Evolutionary conservation across 176 grass and related monocot species (phyloP), one percentile per base, ranked within the genome.

Genomic region (Lolium multiflorum): DNA sequence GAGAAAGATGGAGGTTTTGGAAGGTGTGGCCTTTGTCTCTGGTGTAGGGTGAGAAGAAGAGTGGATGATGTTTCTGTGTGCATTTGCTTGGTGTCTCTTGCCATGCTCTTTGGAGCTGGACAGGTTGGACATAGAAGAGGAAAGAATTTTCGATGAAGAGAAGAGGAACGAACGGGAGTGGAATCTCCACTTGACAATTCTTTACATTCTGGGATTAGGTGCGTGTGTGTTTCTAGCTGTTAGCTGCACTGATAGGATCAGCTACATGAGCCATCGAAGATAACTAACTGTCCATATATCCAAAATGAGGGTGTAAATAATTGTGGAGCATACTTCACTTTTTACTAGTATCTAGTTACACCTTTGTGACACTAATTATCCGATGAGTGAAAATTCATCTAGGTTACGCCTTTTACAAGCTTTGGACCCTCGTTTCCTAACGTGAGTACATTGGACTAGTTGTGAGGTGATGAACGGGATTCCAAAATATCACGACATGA

Each of bases 41-140:
- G 26, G 37, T 25, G 51, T 16, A 62, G 77, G 82, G 58, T 54
- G 66, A 76, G 74, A 71, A 15, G 12, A 52, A 9, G 38, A 85
- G 77, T 18, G 80, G n/a, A 1, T 18, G 39, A 3, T 24, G 21
- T n/a, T n/a, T 51, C 7, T 48, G 84, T 65, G 66, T 58, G 39
- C 65, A 5, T 15, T 87, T 74, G 22, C 56, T 79, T 87, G 80
- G 75, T 91, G 80, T 5, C 9, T 13, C 46, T 87, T 83, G 88
- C 76, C 47, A 65, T 46, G 22, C 63, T 18, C 3, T 75, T 51
- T 52, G 48, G 54, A 26, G 24, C 49, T 69, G 69, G 83, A 92
- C 86, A 92, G 90, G 78, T 92, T 82, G 86, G 72, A 89, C 21
- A 79, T 65, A 89, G 73, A 56, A 46, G 31, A 69, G 69, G 64